Conservation (phyloP, 495 filamentous ascomycete species). For the Pseudoneurospora amorphoporcata region DNA sequence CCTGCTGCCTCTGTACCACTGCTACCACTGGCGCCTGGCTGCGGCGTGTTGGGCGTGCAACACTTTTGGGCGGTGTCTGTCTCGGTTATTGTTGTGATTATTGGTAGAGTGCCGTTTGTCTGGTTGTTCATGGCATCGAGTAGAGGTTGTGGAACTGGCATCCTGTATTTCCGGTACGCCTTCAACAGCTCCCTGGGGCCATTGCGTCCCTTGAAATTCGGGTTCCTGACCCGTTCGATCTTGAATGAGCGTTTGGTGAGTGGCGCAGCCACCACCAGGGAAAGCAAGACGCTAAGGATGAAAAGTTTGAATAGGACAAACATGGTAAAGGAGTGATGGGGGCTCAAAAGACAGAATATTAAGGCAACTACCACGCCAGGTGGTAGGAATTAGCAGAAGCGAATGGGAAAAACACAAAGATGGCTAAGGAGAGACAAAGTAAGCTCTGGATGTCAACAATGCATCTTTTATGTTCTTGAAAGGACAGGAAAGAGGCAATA, state of each 20-base stretch:
- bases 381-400: conserved; percentile 8
- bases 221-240: conserved; percentile 47
- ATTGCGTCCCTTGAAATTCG: conserved; percentile 37
- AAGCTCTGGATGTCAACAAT: background rate
- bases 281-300: conserved; percentile 12
- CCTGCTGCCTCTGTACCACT: background rate
- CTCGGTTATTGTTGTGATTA: background rate
- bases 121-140: conserved; percentile 26
- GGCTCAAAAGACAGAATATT: conserved; percentile 14
- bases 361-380: conserved; percentile 15
- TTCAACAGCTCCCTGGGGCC: conserved; percentile 49
- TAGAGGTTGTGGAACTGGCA: conserved; percentile 33
- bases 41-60: conserved; percentile 19
- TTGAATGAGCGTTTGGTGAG: conserved; percentile 43
- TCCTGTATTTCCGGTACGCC: conserved; percentile 54
- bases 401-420: conserved; percentile 11
- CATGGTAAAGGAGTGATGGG: conserved; percentile 25
- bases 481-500: background rate
- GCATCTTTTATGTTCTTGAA: background rate
- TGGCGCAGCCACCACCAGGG: conserved; percentile 31
- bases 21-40: background rate
- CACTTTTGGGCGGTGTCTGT: background rate
- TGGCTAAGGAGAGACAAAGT: background rate
- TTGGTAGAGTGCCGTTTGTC: background rate
- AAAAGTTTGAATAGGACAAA: conserved; percentile 29